Percentiles rank a stretch among this genome's conserved stretches.
These are phyloP conservation scores for Metarhizium rileyi DNA, from an alignment of 2,329 filamentous ascomycete species.

Conservation along the genomic window DNA sequence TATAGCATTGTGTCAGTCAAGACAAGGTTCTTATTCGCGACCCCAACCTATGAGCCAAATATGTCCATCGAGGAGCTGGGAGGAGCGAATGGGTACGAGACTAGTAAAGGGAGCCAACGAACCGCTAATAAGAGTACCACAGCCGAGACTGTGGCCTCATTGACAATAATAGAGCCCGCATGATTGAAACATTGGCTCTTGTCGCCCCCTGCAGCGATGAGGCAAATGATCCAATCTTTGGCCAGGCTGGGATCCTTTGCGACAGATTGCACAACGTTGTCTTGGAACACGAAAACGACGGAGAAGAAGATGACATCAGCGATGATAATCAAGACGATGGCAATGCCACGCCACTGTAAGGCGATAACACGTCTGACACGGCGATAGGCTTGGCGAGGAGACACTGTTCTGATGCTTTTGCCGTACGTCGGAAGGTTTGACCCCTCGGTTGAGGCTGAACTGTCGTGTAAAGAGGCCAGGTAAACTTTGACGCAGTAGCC, in stretches of 20 bases:
- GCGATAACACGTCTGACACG: constrained; percentile 78
- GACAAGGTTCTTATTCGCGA: constrained; percentile 7
- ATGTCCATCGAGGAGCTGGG: neutral
- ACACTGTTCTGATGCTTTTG: constrained; percentile 65
- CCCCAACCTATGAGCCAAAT: neutral
- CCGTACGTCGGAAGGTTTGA: constrained; percentile 62
- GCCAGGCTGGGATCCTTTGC: constrained; percentile 45
- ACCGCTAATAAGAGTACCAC: constrained; percentile 76
- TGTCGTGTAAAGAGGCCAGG: constrained; percentile 70
- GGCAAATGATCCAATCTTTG: constrained; percentile 60
- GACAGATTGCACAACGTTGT: constrained; percentile 56
- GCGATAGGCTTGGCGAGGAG: constrained; percentile 78
- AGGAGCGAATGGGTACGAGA: neutral
- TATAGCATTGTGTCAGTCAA: constrained; percentile 24
- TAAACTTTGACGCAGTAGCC: constrained; percentile 94
- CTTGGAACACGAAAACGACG: constrained; percentile 79
- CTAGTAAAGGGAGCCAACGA: neutral
- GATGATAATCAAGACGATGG: constrained; percentile 82
- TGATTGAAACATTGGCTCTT: constrained; percentile 56
- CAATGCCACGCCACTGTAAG: constrained; percentile 89
- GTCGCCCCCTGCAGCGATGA: constrained; percentile 44
- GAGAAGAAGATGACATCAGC: constrained; percentile 91
- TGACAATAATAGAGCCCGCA: constrained; percentile 56
- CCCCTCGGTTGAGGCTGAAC: constrained; percentile 57
- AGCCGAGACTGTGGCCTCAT: constrained; percentile 66